Conservation (phyloP, 179 eudicot genomes). For the Spinacia oleracea region DNA sequence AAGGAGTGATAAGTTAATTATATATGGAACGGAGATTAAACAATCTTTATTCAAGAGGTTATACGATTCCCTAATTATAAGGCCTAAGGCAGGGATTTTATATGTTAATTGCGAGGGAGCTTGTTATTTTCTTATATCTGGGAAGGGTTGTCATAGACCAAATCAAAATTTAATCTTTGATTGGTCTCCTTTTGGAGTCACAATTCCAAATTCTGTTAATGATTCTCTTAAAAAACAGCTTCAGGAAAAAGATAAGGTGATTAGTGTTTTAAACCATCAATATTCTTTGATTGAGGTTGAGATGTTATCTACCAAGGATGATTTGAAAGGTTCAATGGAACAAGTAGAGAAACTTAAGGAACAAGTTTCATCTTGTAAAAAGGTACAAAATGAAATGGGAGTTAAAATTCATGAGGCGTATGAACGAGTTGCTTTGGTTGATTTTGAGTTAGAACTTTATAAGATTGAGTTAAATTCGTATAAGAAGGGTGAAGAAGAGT, state of each 20-base stretch:
- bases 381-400: slow-evolving; percentile 11
- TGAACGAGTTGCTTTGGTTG: slow-evolving; percentile 13
- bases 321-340: slow-evolving; percentile 14
- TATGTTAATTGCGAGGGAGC: slow-evolving; percentile 34
- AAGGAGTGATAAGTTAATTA: slow-evolving; percentile 22
- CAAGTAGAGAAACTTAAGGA: slow-evolving; percentile 15
- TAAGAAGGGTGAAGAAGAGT: slow-evolving; percentile 14
- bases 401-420: slow-evolving; percentile 13
- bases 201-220: slow-evolving; percentile 1
- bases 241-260: slow-evolving; percentile 8
- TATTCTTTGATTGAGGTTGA: background rate
- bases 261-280: background rate
- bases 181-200: slow-evolving; percentile 33
- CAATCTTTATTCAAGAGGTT: slow-evolving; percentile 18
- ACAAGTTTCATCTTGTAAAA: slow-evolving; percentile 8
- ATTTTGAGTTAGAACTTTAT: slow-evolving; percentile 19
- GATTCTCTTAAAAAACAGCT: slow-evolving; percentile 20
- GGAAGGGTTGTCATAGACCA: slow-evolving; percentile 12
- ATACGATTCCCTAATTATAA: slow-evolving; percentile 24
- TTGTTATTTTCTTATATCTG: slow-evolving; percentile 15
- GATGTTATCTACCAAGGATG: background rate
- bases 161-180: slow-evolving; percentile 31
- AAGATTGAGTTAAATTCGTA: slow-evolving; percentile 22
- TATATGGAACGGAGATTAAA: slow-evolving; percentile 28
- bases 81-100: slow-evolving; percentile 6